Conservation (phyloP, 2,329 filamentous ascomycete species). For the Diaporthe citriasiana region DNA sequence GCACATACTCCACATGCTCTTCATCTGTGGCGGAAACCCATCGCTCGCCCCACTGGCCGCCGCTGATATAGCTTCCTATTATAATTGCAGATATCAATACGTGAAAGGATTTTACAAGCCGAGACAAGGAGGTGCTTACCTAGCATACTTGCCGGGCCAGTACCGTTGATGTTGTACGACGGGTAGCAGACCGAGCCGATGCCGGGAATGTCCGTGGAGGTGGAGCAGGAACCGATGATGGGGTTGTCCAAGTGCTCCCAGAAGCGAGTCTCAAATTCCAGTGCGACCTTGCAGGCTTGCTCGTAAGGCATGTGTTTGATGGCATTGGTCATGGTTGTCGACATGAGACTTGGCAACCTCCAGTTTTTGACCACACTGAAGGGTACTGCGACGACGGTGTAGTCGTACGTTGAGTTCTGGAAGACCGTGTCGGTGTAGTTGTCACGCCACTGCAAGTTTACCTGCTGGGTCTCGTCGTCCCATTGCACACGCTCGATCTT, state of each 20-base stretch:
- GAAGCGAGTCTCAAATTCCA: conserved; percentile 77
- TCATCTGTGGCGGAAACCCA: conserved; percentile 65
- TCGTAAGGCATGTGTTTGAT: conserved; percentile 62
- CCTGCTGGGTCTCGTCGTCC: conserved; percentile 62
- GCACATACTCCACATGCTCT: conserved; percentile 73
- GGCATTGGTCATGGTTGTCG: conserved; percentile 60
- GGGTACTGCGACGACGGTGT: conserved; percentile 73
- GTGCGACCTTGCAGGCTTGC: conserved; percentile 70
- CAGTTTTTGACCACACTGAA: conserved; percentile 76
- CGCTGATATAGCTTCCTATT: conserved; percentile 61
- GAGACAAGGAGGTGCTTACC: conserved; percentile 48
- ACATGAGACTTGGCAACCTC: conserved; percentile 60
- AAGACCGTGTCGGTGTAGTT: conserved; percentile 56
- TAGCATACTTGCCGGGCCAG: conserved; percentile 72
- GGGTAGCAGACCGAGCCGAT: conserved; percentile 77
- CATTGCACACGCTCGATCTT: conserved; percentile 70
- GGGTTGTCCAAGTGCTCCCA: conserved; percentile 66
- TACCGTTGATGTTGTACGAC: conserved; percentile 69
- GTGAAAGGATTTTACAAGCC: fast-evolving
- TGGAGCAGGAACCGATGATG: conserved; percentile 76
- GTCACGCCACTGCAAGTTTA: conserved; percentile 71
- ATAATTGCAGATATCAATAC: too few species aligned
- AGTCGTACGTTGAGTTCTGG: conserved; percentile 71
- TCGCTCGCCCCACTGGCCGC: conserved; percentile 54
- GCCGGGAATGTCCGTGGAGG: conserved; percentile 69